phyloP scores from a whole-genome alignment of 345 rosid species.

The Aethionema arabicum region DNA sequence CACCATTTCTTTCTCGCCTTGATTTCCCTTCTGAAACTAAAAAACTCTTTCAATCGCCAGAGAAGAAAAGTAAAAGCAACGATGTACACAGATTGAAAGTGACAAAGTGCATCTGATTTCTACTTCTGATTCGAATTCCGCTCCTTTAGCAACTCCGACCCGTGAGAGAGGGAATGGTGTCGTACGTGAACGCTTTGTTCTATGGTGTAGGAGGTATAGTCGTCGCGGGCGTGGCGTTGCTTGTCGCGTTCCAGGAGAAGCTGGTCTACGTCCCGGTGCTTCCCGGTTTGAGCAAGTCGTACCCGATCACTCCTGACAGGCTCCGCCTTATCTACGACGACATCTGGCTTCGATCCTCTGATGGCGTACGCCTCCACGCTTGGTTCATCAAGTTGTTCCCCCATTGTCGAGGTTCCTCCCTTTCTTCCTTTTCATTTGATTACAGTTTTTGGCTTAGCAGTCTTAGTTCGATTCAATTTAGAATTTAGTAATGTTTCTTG shows the following conservation, averaged over 20 bases:
- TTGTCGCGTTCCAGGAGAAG: slow-evolving; percentile 91
- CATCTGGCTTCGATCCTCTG: slow-evolving; percentile 93
- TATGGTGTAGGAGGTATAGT: slow-evolving; percentile 91
- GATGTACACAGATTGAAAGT: slow-evolving; percentile 22
- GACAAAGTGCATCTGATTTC: slow-evolving; percentile 20
- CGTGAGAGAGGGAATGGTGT: slow-evolving; percentile 50
- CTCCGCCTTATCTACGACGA: slow-evolving; percentile 82
- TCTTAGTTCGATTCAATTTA: slow-evolving; percentile 29
- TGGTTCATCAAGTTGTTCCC: slow-evolving; percentile 95
- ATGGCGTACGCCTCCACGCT: slow-evolving; percentile 87
- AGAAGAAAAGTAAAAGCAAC: slow-evolving; percentile 28
- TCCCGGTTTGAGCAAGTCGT: slow-evolving; percentile 87
- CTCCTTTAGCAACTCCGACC: neutral
- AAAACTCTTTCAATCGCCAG: neutral
- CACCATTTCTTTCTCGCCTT: slow-evolving; percentile 14
- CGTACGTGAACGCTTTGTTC: slow-evolving; percentile 65
- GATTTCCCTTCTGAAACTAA: slow-evolving; percentile 8
- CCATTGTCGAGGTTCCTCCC: slow-evolving; percentile 62
- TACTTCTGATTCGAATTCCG: slow-evolving; percentile 13
- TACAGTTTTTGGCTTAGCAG: neutral
- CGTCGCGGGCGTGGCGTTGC: slow-evolving; percentile 86
- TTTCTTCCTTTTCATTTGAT: neutral
- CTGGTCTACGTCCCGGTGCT: slow-evolving; percentile 94
- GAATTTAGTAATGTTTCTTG: slow-evolving; percentile 5
- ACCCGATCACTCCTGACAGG: slow-evolving; percentile 76